Percentiles rank a stretch among this genome's conserved stretches.
Evolutionary conservation across 2,329 filamentous ascomycete species (phyloP).

Genomic region (Penicillium sp.): DNA sequence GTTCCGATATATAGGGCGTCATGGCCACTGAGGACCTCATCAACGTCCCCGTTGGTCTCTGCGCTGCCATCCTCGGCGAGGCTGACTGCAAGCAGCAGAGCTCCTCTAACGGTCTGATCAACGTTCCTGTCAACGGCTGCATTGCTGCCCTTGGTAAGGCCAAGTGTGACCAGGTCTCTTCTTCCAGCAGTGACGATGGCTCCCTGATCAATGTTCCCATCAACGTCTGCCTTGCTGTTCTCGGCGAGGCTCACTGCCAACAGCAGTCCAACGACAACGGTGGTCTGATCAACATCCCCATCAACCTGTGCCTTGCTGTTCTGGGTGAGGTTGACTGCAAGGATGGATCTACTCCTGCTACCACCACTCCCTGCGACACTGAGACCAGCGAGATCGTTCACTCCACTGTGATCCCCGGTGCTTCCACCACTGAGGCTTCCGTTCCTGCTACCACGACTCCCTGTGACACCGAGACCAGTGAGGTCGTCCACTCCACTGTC

Average conservation of each 20-base stretch:
- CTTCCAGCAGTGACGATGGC: conserved; percentile 10
- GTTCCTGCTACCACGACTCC: conserved; percentile 9
- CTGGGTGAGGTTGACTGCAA: conserved; percentile 32
- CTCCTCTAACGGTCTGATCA: conserved; percentile 26
- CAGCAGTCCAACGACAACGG: conserved; percentile 19
- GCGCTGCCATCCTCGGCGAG: conserved; percentile 28
- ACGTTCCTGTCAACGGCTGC: conserved; percentile 29
- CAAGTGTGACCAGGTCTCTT: conserved; percentile 29
- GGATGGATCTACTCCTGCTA: conserved; percentile 2
- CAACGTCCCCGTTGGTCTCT: conserved; percentile 29
- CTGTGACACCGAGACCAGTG: conserved; percentile 8
- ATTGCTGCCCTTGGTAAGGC: conserved; percentile 28
- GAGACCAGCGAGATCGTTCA: conserved; percentile 8
- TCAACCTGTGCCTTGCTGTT: conserved; percentile 33
- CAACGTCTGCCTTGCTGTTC: conserved; percentile 33
- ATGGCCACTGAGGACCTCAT: conserved; percentile 22
- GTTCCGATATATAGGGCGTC: conserved; percentile 14
- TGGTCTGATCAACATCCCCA: conserved; percentile 32
- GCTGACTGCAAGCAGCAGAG: conserved; percentile 27
- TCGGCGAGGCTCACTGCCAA: conserved; percentile 32
- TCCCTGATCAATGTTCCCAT: conserved; percentile 32
- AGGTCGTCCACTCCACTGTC: neutral
- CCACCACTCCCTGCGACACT: conserved; percentile 8
- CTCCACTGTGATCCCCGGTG: conserved; percentile 1
- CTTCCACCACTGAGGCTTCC: conserved; percentile 2